A percentile compares a stretch with the other conserved stretches of the same genome.
These are phyloP conservation scores for Tuber calosporum DNA, from an alignment of 495 filamentous ascomycete species.

Conservation along the genomic window DNA sequence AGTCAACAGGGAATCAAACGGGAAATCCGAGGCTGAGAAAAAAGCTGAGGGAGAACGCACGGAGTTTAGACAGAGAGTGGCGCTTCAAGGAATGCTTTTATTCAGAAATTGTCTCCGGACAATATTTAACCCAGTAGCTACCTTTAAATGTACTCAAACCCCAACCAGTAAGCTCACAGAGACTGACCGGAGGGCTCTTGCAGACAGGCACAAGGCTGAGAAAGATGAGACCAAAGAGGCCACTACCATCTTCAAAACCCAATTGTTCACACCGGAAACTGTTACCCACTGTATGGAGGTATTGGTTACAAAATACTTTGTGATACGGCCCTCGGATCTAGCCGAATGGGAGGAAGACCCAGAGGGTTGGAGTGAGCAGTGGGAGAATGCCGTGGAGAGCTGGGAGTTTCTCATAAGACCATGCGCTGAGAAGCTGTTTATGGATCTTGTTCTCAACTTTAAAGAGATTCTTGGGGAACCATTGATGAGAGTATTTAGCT, in stretches of 20 bases:
- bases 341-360: conserved; percentile 86
- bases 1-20: conserved; percentile 42
- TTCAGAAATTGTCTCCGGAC: conserved; percentile 77
- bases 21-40: conserved; percentile 46
- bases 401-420: conserved; percentile 84
- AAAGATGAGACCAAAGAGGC: conserved; percentile 52
- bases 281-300: conserved; percentile 71
- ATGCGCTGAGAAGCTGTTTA: conserved; percentile 86
- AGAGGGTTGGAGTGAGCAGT: conserved; percentile 82
- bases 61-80: conserved; percentile 63
- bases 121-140: conserved; percentile 68
- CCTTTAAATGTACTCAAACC: conserved; percentile 56
- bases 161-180: conserved; percentile 4
- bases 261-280: conserved; percentile 66
- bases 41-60: conserved; percentile 47
- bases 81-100: conserved; percentile 71
- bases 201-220: conserved; percentile 51
- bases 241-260: conserved; percentile 54
- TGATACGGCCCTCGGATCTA: conserved; percentile 76
- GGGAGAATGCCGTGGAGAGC: conserved; percentile 68
- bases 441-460: conserved; percentile 82
- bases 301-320: conserved; percentile 78
- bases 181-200: conserved; percentile 4
- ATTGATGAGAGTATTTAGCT: conserved; percentile 68
- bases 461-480: conserved; percentile 68